These are phyloP conservation scores for Dictyostelium firmibasis DNA, from an alignment of 78 protist genomes.

Conservation along the genomic window DNA sequence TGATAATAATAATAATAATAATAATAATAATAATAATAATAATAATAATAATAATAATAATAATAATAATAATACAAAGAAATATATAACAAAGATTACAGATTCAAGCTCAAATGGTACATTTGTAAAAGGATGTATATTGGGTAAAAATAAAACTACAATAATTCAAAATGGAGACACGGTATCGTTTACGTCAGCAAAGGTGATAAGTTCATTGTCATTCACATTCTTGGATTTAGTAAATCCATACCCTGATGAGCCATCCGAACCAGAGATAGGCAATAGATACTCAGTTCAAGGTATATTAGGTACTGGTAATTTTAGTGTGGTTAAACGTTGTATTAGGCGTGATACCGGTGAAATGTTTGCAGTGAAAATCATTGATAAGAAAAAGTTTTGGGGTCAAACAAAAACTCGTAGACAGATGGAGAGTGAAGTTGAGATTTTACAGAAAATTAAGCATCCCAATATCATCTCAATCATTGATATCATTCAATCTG, in stretches of 20 bases:
- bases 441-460: constrained; percentile 35
- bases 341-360: constrained; percentile 31
- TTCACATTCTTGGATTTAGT: constrained; percentile 47
- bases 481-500: constrained; percentile 49
- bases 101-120: constrained; percentile 57
- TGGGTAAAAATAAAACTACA: constrained; percentile 54
- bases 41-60: not conserved
- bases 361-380: constrained; percentile 41
- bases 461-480: constrained; percentile 63
- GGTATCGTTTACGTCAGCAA: constrained; percentile 43
- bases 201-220: constrained; percentile 7
- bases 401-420: not conserved
- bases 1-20: no score
- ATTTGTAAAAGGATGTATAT: constrained; percentile 12
- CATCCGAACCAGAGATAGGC: constrained; percentile 23
- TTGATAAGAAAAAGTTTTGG: constrained; percentile 68
- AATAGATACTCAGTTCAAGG: constrained; percentile 35
- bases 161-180: constrained; percentile 45
- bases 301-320: constrained; percentile 62
- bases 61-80: not conserved
- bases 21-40: not conserved
- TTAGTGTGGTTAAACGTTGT: constrained; percentile 68
- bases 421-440: constrained; percentile 56
- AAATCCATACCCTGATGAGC: not conserved
- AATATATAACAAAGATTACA: not conserved